These are phyloP conservation scores for Microdochium nivale DNA, from an alignment of 2,329 filamentous ascomycete species.

Conservation along the genomic window DNA sequence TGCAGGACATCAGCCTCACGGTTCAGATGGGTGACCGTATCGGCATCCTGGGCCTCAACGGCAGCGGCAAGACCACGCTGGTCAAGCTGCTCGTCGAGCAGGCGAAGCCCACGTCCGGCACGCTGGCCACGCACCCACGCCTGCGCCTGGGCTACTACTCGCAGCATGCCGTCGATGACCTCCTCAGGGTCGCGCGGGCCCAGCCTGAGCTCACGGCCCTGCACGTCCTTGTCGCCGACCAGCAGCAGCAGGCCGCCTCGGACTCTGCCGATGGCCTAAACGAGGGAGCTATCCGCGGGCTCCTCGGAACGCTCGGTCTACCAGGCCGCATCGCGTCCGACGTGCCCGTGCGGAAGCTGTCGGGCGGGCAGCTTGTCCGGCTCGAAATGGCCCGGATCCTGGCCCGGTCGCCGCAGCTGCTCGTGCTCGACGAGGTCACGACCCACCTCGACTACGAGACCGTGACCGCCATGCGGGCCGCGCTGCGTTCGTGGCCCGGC, in stretches of 20 bases:
- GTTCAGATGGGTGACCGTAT: slow-evolving; percentile 67
- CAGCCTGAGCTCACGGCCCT: slow-evolving; percentile 55
- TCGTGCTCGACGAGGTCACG: slow-evolving; percentile 74
- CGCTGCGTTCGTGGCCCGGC: slow-evolving; percentile 60
- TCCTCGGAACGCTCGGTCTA: slow-evolving; percentile 63
- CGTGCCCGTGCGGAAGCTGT: slow-evolving; percentile 63
- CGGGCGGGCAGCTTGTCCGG: slow-evolving; percentile 68
- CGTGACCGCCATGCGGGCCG: slow-evolving; percentile 60
- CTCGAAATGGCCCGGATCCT: slow-evolving; percentile 60
- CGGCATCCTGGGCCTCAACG: slow-evolving; percentile 72
- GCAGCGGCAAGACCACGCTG: slow-evolving; percentile 73
- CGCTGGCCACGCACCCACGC: slow-evolving; percentile 57
- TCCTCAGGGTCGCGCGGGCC: slow-evolving; percentile 44
- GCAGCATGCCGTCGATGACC: slow-evolving; percentile 66
- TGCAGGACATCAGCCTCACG: slow-evolving; percentile 58
- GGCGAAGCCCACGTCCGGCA: slow-evolving; percentile 50
- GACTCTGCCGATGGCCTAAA: slow-evolving; percentile 25
- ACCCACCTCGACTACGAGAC: slow-evolving; percentile 82
- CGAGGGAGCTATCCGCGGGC: slow-evolving; percentile 59
- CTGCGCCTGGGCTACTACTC: slow-evolving; percentile 69
- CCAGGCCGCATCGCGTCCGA: slow-evolving; percentile 64
- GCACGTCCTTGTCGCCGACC: slow-evolving; percentile 43
- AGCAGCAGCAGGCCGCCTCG: not conserved
- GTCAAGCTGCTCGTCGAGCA: slow-evolving; percentile 61
- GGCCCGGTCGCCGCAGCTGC: slow-evolving; percentile 59